Base-by-base conservation (phyloP, 495 filamentous ascomycete species). In the Ramalina intermedia region DNA sequence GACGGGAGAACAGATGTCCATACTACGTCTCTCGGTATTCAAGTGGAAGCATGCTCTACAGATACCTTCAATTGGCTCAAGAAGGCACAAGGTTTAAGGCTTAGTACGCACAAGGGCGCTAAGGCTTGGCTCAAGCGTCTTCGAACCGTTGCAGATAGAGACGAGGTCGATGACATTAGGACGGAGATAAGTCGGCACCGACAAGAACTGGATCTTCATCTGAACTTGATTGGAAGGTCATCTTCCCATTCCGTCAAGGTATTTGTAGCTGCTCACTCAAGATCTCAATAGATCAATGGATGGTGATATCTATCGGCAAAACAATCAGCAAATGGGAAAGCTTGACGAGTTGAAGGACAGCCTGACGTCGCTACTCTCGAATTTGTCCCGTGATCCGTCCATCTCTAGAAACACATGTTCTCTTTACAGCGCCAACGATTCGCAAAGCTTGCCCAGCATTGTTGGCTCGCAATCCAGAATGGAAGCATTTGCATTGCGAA, bases 101-200 rank as follows among this genome's bases (percentile, higher is more conserved):
- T 39, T 2, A 40, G 37, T 0, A 23, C 46, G 9, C 18, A 43
- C 12, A 11, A 17, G 6, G 51, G 51, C 14, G 33, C 26, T 21
- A 53, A 37, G 37, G 45, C 39, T 23, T 53, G 51, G 46, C 27
- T 53, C 13, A 53, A 43, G 46, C 49, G 29, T 9, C 43, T 48
- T 20, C 43, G 37, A 20, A 37, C 43, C 23, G 51, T 46, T 29
- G 18, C 36, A 2, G 49, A 37, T 53, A 41, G 27, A 26, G 43
- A 43, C 4, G 20, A 24, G 5, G 16, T 53, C 7, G 49, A 17
- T 12, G 46, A 48, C 2, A 48, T 48, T 17, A 21, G 51, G 20
- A 14, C 29, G 16, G 51, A 49, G 8, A 37, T 49, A 1, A 27
- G 37, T 26, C 46, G 51, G 21, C 51, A 53, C 35, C 44, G 33